Evolutionary conservation across 2,329 filamentous ascomycete species (phyloP), one percentile per base, ranked within the genome.

Genomic region (Fusarium sp.): DNA sequence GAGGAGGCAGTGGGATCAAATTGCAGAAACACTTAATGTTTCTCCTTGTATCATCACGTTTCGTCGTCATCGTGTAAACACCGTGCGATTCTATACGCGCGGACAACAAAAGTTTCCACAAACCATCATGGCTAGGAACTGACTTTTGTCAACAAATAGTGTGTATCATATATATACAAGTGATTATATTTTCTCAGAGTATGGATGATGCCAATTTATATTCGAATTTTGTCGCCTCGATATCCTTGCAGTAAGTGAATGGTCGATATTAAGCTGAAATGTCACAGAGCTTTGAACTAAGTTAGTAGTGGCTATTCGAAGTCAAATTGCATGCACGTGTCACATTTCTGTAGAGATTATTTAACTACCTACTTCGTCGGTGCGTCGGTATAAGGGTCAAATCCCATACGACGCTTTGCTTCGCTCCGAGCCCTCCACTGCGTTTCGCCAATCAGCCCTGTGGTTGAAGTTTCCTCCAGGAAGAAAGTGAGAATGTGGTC

Each of bases 401-500:
- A 89, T 2, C 88, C 88, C 73, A 89, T 85, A 47, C 83, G 83
- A 67, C 80, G 79, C 71, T 85, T 85, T 15, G 87, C 85, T 66
- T 86, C 86, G 10, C 80, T 82, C 53, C 85, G 81, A n/a, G 82
- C 81, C 59, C 76, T 81, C 81, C 82, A 83, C 53, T 83, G 82
- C 8, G 83, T 83, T 65, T 86, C 83, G 7, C 86, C 86, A 12
- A 80, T 78, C 26, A 88, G 70, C 0, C 87, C 86, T 9, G 86
- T 87, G 6, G 86, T 87, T 12, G 87, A 89, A 5, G 86, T 86
- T 63, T 90, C 87, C 67, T 90, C 88, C 22, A 98, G 86, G 83
- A 97, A 98, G 83, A 97, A 97, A 58, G 92, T 94, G 44, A 97
- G 86, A 5, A 97, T 90, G 76, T 97, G 93, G 79, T 98, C 95